Evolutionary conservation across 2,329 filamentous ascomycete species (phyloP).

Genomic region (Sordariomycetes sp.): DNA sequence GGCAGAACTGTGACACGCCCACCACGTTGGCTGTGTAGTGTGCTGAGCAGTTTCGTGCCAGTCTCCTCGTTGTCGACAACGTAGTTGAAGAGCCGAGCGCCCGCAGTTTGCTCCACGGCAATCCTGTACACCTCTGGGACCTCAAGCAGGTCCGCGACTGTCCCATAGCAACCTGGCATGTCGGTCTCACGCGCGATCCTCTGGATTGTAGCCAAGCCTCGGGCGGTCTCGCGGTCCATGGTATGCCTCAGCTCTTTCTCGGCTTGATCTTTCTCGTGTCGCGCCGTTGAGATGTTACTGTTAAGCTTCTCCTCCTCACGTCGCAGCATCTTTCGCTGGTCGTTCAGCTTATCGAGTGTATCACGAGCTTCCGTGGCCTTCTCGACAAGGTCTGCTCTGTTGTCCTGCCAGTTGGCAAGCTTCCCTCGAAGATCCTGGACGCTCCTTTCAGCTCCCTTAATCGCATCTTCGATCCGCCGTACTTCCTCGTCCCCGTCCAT

Average conservation of each 20-base stretch:
- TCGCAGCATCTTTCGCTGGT: constrained; percentile 80
- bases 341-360: constrained; percentile 66
- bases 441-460: constrained; percentile 63
- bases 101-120: constrained; percentile 87
- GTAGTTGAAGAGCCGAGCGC: constrained; percentile 89
- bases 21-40: constrained; percentile 67
- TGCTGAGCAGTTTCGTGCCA: constrained; percentile 70
- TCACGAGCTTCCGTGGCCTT: constrained; percentile 72
- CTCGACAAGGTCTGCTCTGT: constrained; percentile 62
- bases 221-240: constrained; percentile 83
- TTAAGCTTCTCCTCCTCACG: constrained; percentile 84
- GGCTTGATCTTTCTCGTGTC: constrained; percentile 67
- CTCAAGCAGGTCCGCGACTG: constrained; percentile 83
- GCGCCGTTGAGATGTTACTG: constrained; percentile 65
- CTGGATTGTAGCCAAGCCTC: constrained; percentile 79
- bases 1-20: constrained; percentile 94
- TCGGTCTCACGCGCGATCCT: constrained; percentile 71
- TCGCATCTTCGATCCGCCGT: constrained; percentile 58
- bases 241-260: constrained; percentile 71
- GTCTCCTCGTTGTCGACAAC: constrained; percentile 89
- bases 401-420: constrained; percentile 71
- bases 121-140: constrained; percentile 78
- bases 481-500: constrained; percentile 82
- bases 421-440: constrained; percentile 60
- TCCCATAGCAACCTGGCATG: constrained; percentile 83